These are phyloP conservation scores for Bipolaris sorokiniana DNA, from an alignment of 2,329 filamentous ascomycete species.

Conservation along the genomic window DNA sequence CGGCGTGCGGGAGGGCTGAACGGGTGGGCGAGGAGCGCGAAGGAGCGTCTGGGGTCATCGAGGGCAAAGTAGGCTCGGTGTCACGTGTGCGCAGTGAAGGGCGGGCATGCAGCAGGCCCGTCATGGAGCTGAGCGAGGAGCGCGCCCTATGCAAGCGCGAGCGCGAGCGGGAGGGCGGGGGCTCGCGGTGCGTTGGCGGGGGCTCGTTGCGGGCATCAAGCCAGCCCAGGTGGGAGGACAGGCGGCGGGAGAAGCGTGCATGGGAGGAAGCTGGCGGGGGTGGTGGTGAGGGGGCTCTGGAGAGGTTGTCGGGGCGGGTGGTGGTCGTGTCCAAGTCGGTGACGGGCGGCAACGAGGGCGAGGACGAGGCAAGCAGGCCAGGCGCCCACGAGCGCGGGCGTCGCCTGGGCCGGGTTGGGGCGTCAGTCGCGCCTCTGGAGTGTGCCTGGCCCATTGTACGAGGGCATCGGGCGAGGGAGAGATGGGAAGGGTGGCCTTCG, in stretches of 20 bases:
- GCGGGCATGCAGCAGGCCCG: constrained; percentile 39
- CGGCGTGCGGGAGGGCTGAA: constrained; percentile 29
- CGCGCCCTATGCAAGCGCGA: constrained; percentile 46
- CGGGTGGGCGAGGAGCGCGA: constrained; percentile 25
- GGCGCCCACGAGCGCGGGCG: constrained; percentile 46
- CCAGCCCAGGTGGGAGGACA: constrained; percentile 36
- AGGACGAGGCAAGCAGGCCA: constrained; percentile 27
- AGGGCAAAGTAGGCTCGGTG: constrained; percentile 20
- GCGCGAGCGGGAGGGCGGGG: constrained; percentile 30
- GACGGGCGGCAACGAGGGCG: constrained; percentile 3
- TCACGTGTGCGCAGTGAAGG: constrained; percentile 29
- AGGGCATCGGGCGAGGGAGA: constrained; percentile 29
- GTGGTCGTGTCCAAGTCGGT: constrained; percentile 24
- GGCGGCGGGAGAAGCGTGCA: constrained; percentile 31
- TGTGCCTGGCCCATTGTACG: constrained; percentile 49
- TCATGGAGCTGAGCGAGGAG: constrained; percentile 46
- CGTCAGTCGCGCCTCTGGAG: constrained; percentile 39
- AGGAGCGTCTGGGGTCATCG: constrained; percentile 24
- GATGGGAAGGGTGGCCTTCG: constrained; percentile 20
- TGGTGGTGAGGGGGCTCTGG: constrained; percentile 18
- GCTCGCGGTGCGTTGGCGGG: constrained; percentile 13
- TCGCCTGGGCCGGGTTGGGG: constrained; percentile 33
- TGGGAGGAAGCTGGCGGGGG: not conserved
- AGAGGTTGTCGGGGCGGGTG: constrained; percentile 14
- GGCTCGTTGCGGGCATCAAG: constrained; percentile 43